Percentiles rank a stretch among this genome's conserved stretches.
Evolutionary conservation across 108 stramenopile genomes (phyloP).

Genomic region (Cyclotella baltica): DNA sequence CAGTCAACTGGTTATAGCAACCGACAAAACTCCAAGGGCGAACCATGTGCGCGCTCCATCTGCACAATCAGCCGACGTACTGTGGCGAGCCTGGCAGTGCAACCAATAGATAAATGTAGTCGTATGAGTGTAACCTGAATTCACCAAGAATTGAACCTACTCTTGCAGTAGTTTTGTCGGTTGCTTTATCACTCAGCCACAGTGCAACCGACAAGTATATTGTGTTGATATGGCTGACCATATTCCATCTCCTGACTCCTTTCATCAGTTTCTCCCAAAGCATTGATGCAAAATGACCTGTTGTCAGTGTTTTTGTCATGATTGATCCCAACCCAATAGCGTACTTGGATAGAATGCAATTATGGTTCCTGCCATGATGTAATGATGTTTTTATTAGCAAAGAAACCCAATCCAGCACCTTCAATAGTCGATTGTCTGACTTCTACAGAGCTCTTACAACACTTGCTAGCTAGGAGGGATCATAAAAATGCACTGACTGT

Average conservation of each 20-base stretch:
- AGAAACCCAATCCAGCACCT: constrained; percentile 60
- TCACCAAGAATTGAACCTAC: no score
- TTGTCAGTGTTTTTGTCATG: constrained; percentile 23
- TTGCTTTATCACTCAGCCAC: no score
- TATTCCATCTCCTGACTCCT: constrained; percentile 18
- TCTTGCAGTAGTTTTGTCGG: no score
- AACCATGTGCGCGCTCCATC: no score
- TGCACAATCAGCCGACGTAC: no score
- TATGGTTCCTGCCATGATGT: constrained; percentile 44
- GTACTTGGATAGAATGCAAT: constrained; percentile 58
- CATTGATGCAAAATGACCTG: background rate
- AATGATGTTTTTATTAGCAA: constrained; percentile 63
- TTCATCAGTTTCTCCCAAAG: background rate
- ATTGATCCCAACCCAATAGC: constrained; percentile 56
- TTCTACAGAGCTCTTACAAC: constrained; percentile 23
- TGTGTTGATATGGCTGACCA: constrained; percentile 37
- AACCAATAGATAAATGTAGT: no score
- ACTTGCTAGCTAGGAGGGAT: no score
- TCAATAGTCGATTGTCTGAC: constrained; percentile 42
- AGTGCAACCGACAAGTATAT: no score
- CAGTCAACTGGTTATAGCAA: no score
- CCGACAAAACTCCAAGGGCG: no score
- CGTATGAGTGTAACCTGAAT: no score
- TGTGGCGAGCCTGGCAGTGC: no score
- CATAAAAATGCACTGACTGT: background rate